Evolutionary conservation across 2,329 filamentous ascomycete species (phyloP).

Genomic region (Dactylellina haptotyla): DNA sequence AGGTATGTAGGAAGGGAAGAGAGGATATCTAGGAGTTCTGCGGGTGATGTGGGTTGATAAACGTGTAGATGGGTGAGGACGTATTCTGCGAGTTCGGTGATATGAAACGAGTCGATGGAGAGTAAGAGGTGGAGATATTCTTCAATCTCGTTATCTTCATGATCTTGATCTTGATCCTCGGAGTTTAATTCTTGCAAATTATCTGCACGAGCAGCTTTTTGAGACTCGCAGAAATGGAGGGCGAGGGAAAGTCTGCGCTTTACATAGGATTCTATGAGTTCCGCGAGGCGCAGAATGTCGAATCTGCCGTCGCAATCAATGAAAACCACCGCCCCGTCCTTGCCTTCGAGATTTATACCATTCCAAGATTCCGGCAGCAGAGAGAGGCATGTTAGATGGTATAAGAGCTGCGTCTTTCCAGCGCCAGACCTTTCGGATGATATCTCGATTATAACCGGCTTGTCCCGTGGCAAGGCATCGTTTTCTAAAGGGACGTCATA

Average conservation of each 20-base stretch:
- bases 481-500: conserved; percentile 28
- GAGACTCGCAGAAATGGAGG: conserved; percentile 39
- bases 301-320: conserved; percentile 70
- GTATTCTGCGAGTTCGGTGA: conserved; percentile 26
- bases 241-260: conserved; percentile 11
- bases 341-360: conserved; percentile 62
- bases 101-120: conserved; percentile 17
- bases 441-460: conserved; percentile 41
- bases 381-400: conserved; percentile 67
- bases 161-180: conserved; percentile 3
- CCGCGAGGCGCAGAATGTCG: conserved; percentile 60
- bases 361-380: conserved; percentile 64
- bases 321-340: conserved; percentile 66
- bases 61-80: conserved; percentile 38
- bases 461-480: conserved; percentile 25
- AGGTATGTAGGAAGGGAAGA: conserved; percentile 31
- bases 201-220: background rate
- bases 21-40: conserved; percentile 41
- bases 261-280: conserved; percentile 26
- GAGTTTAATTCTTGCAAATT: background rate
- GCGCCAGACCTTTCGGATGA: conserved; percentile 54
- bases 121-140: conserved; percentile 26
- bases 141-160: conserved; percentile 7
- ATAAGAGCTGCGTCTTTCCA: conserved; percentile 71
- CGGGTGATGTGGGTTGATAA: conserved; percentile 30